phyloP scores from a whole-genome alignment of 2,329 filamentous ascomycete genomes.

The Verticillium tricorpus region DNA sequence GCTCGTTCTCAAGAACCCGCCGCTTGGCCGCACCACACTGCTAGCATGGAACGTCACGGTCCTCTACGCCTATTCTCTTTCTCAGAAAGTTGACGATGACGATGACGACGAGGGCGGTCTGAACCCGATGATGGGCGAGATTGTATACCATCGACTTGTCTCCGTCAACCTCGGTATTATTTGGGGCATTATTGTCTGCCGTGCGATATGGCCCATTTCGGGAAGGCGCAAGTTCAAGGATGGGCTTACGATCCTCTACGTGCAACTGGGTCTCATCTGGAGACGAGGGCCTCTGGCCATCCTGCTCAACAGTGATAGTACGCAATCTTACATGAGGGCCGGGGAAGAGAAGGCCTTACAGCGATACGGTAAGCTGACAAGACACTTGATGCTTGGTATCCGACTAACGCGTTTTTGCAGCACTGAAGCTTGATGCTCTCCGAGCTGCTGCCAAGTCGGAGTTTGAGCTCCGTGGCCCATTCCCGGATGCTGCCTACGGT shows the following conservation, averaged over 20 bases:
- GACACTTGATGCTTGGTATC: not conserved
- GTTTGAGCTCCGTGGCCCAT: conserved; percentile 83
- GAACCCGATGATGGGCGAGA: conserved; percentile 80
- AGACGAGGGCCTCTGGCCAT: conserved; percentile 83
- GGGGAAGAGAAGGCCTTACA: conserved; percentile 84
- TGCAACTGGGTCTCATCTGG: conserved; percentile 95
- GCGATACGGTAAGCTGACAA: conserved; percentile 52
- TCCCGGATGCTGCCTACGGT: conserved; percentile 68
- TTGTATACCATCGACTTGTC: conserved; percentile 80
- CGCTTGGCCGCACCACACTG: conserved; percentile 88
- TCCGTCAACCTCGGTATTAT: conserved; percentile 82
- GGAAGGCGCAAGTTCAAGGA: conserved; percentile 84
- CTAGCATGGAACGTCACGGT: conserved; percentile 95
- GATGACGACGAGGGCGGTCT: conserved; percentile 86
- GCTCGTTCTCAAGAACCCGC: conserved; percentile 75
- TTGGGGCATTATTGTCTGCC: conserved; percentile 88
- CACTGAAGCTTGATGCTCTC: conserved; percentile 67
- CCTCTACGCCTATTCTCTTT: conserved; percentile 88
- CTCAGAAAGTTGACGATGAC: conserved; percentile 72
- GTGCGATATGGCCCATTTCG: conserved; percentile 90
- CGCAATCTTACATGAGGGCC: conserved; percentile 74
- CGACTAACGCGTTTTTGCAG: conserved; percentile 19
- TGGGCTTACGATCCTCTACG: conserved; percentile 83
- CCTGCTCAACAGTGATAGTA: conserved; percentile 55
- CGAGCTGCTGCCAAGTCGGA: conserved; percentile 73